These are phyloP conservation scores for Candida koratica DNA, from an alignment of 805 yeast species.

Conservation along the genomic window DNA sequence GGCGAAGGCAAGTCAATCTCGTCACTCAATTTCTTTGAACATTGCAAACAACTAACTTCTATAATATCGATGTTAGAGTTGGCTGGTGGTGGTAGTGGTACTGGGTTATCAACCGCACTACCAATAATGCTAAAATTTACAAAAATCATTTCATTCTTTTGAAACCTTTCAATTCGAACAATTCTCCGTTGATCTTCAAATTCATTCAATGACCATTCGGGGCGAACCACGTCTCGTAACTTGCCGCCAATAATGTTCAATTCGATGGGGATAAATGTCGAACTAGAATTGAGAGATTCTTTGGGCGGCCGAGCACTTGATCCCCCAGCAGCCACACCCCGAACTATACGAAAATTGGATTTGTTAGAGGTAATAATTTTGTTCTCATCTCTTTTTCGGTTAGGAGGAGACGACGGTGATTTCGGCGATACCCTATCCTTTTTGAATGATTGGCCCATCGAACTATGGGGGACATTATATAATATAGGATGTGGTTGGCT, in stretches of 20 bases:
- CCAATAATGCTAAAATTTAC: slow-evolving; percentile 52
- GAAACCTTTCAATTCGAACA: slow-evolving; percentile 53
- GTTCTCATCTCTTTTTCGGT: slow-evolving; percentile 12
- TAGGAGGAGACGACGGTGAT: slow-evolving; percentile 5
- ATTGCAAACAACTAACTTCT: slow-evolving; percentile 59
- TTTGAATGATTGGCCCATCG: slow-evolving; percentile 2
- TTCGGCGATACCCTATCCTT: slow-evolving; percentile 6
- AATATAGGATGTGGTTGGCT: neutral
- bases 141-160: slow-evolving; percentile 42
- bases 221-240: slow-evolving; percentile 47
- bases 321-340: slow-evolving; percentile 61
- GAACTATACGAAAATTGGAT: slow-evolving; percentile 39
- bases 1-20: slow-evolving; percentile 13
- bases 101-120: slow-evolving; percentile 46
- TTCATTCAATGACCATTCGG: slow-evolving; percentile 48
- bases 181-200: slow-evolving; percentile 51
- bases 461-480: neutral
- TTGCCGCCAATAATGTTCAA: slow-evolving; percentile 43
- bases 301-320: slow-evolving; percentile 54
- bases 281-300: slow-evolving; percentile 23
- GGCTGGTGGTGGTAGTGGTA: slow-evolving; percentile 31
- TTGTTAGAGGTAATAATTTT: slow-evolving; percentile 14
- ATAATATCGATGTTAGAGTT: slow-evolving; percentile 48
- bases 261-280: slow-evolving; percentile 43
- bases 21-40: slow-evolving; percentile 21